Evolutionary conservation across 2,329 filamentous ascomycete genomes (phyloP).

Genomic region (Colletotrichum euphorbiae): DNA sequence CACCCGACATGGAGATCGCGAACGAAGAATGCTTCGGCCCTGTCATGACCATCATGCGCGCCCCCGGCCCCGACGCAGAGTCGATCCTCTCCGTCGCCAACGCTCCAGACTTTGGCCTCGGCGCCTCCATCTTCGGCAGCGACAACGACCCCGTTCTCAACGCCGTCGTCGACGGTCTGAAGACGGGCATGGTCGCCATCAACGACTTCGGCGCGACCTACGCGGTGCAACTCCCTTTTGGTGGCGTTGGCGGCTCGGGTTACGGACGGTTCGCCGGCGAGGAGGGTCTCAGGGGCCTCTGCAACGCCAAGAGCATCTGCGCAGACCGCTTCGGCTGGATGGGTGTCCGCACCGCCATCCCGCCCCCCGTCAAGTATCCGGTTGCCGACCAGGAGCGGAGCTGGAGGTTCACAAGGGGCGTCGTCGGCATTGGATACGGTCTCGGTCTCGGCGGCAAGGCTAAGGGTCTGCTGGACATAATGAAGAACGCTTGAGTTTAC

Average conservation of each 20-base stretch:
- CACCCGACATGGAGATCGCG: slow-evolving; percentile 85
- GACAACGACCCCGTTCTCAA: slow-evolving; percentile 70
- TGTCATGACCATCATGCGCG: slow-evolving; percentile 86
- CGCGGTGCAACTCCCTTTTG: slow-evolving; percentile 93
- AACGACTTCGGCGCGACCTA: slow-evolving; percentile 98
- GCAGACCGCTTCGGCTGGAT: slow-evolving; percentile 75
- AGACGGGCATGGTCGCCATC: slow-evolving; percentile 90
- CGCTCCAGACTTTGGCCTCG: slow-evolving; percentile 85
- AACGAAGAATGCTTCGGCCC: slow-evolving; percentile 94
- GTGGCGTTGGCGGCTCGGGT: slow-evolving; percentile 87
- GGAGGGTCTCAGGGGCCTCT: slow-evolving; percentile 86
- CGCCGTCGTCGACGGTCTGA: slow-evolving; percentile 74
- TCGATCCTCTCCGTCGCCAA: slow-evolving; percentile 85
- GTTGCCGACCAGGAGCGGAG: slow-evolving; percentile 72
- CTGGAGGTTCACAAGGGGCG: slow-evolving; percentile 73
- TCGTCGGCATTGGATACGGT: slow-evolving; percentile 72
- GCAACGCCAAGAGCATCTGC: slow-evolving; percentile 89
- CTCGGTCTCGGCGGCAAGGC: slow-evolving; percentile 52
- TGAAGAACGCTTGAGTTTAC: slow-evolving; percentile 54
- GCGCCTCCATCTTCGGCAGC: slow-evolving; percentile 86
- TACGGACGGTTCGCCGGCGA: slow-evolving; percentile 94
- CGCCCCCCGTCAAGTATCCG: slow-evolving; percentile 83
- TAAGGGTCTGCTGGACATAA: slow-evolving; percentile 54
- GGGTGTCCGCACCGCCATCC: slow-evolving; percentile 80
- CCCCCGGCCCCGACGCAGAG: slow-evolving; percentile 66